phyloP scores from a whole-genome alignment of 2,329 filamentous ascomycete genomes.

The Hawksworthiomyces lignivorus region DNA sequence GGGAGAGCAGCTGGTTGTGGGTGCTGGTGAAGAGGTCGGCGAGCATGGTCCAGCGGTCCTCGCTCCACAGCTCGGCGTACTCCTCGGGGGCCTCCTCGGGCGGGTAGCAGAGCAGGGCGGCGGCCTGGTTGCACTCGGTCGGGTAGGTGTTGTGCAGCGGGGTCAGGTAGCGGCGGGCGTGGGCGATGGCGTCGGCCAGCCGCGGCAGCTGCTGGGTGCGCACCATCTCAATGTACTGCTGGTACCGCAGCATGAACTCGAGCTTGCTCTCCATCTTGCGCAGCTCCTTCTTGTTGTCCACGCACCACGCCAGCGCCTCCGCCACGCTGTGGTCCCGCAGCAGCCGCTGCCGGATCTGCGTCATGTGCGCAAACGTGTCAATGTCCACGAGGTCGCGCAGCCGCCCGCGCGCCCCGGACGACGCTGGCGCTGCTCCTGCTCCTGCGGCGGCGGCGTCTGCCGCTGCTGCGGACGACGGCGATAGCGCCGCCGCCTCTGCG shows the following conservation, averaged over 20 bases:
- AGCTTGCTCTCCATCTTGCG: slow-evolving; percentile 83
- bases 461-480: too few species aligned
- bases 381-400: slow-evolving; percentile 82
- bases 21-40: slow-evolving; percentile 75
- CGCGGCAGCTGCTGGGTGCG: slow-evolving; percentile 57
- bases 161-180: slow-evolving; percentile 75
- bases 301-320: slow-evolving; percentile 83
- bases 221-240: slow-evolving; percentile 91
- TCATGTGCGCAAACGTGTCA: slow-evolving; percentile 77
- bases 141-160: slow-evolving; percentile 63
- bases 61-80: slow-evolving; percentile 59
- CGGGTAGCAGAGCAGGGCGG: slow-evolving; percentile 70
- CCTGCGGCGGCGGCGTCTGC: background rate
- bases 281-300: slow-evolving; percentile 85
- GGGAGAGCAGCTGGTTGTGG: slow-evolving; percentile 75
- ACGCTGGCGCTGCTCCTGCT: background rate
- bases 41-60: slow-evolving; percentile 65
- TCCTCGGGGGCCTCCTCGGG: slow-evolving; percentile 41
- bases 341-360: slow-evolving; percentile 67
- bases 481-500: too few species aligned
- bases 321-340: slow-evolving; percentile 56
- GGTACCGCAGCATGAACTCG: slow-evolving; percentile 86
- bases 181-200: slow-evolving; percentile 66
- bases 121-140: slow-evolving; percentile 62
- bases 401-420: slow-evolving; percentile 34